These are phyloP conservation scores for Pilatotrama ljubarskyi DNA, from an alignment of 768 basidiomycete species.

Conservation along the genomic window DNA sequence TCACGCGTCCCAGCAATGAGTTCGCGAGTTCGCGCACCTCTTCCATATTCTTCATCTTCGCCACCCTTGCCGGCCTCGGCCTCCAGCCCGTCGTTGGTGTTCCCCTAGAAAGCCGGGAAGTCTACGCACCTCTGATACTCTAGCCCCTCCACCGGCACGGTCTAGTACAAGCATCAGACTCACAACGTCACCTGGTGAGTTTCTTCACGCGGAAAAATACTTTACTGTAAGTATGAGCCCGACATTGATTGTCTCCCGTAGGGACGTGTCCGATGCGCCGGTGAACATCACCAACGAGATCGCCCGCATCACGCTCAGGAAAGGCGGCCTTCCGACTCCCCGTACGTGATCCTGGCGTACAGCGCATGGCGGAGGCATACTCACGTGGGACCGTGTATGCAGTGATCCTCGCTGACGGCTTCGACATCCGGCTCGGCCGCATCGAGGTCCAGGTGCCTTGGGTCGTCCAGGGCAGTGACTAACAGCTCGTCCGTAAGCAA, in stretches of 20 bases:
- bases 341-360: conserved; percentile 19
- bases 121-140: conserved; percentile 8
- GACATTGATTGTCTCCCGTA: not conserved
- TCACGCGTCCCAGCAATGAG: not conserved
- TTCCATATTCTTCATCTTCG: conserved; percentile 4
- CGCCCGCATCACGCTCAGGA: conserved; percentile 15
- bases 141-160: conserved; percentile 17
- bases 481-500: conserved; percentile 44
- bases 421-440: conserved; percentile 37
- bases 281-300: conserved; percentile 37
- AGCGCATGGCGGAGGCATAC: too few relatives aligned
- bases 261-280: conserved; percentile 37
- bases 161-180: conserved; percentile 15
- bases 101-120: conserved; percentile 11
- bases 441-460: conserved; percentile 39
- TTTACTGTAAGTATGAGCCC: not conserved
- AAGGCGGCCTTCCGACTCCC: conserved; percentile 28
- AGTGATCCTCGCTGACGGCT: conserved; percentile 38
- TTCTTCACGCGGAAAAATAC: not conserved
- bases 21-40: not conserved
- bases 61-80: not conserved
- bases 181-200: conserved; percentile 19
- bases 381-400: not conserved
- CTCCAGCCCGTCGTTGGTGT: not conserved
- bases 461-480: conserved; percentile 32